Conservation (phyloP, 1,284 basidiomycete species). For the Afroboletus lepidellus region DNA sequence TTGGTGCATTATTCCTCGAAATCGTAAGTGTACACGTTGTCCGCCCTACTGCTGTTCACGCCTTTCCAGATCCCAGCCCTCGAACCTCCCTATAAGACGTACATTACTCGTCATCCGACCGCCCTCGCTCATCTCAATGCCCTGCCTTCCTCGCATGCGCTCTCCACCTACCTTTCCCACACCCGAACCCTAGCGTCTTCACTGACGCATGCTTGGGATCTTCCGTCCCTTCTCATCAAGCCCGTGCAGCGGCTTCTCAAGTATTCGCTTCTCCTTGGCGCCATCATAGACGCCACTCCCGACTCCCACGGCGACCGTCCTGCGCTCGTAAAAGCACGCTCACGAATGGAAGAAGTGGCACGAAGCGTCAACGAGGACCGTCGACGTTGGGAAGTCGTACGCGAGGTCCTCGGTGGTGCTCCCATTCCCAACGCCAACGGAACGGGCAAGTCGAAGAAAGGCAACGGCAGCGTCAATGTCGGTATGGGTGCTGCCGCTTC, state of each 20-base stretch:
- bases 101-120: constrained; percentile 83
- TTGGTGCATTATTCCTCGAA: constrained; percentile 78
- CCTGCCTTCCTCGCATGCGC: constrained; percentile 50
- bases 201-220: constrained; percentile 90
- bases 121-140: constrained; percentile 70
- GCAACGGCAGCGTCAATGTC: constrained; percentile 30
- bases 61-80: constrained; percentile 65
- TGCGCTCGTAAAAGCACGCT: constrained; percentile 54
- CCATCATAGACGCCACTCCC: constrained; percentile 80
- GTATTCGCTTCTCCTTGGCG: constrained; percentile 82
- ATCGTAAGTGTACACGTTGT: constrained; percentile 47
- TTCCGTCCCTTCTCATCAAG: constrained; percentile 88
- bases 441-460: constrained; percentile 41
- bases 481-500: constrained; percentile 50
- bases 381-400: constrained; percentile 82
- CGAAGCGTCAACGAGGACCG: constrained; percentile 85
- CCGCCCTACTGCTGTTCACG: constrained; percentile 4
- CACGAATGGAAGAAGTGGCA: constrained; percentile 75
- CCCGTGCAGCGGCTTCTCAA: constrained; percentile 92
- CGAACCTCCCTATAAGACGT: constrained; percentile 77
- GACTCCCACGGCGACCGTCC: constrained; percentile 69
- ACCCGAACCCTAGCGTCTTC: constrained; percentile 68
- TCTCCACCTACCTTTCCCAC: constrained; percentile 60
- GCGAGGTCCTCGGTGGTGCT: constrained; percentile 53
- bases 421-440: constrained; percentile 26